Base-by-base conservation (phyloP, 1,139 yeast species). In the Yamadazyma sp. region DNA sequence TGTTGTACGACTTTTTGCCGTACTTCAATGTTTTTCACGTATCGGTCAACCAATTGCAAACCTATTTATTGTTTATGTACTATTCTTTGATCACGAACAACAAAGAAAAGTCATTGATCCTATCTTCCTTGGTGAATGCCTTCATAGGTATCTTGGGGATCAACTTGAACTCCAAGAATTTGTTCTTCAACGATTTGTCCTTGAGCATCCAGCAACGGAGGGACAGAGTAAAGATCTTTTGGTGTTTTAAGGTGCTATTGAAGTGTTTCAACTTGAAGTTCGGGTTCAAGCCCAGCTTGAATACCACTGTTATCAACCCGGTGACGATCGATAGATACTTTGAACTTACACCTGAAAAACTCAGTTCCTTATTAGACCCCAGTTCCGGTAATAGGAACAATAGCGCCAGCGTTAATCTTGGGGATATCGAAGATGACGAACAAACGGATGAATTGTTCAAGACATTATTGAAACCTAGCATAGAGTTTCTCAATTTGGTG, bases 161-260 rank as follows among this genome's bases (percentile, higher is more conserved):
- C 33, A 73, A 73, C 48, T 59, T 73, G 41, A 73, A 73, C 47
- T 62, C 71, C 27, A 71, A 72, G 33, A 70, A 70, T 44, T 54
- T 74, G 20, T 71, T 72, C 44, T 73, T 72, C 55, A 71, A 72
- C 46, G 77, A 73, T 52, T 62, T 71, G 41, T 59, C 73, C 7
- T 59, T 71, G 31, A 53, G 54, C 17, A 47, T 64, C 29, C 62
- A 61, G 36, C 69, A 73, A 49, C 58, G 64, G 46, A 60, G 78
- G 40, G 75, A 75, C 44, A 62, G 86, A 50, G 75, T 80, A 15
- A 80, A 79, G 51, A 62, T 79, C 16, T 81, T 76, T 48, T 80
- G 87, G 87, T 77, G 75, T 17, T 78, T 74, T 51, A 75, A 75
- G 44, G 75, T 78, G 3, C 60, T 80, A 26, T 61, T 74, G 29